A percentile compares a stretch with the other conserved stretches of the same genome.
phyloP scores from a whole-genome alignment of 768 basidiomycete species.

The Calocybe indica region DNA sequence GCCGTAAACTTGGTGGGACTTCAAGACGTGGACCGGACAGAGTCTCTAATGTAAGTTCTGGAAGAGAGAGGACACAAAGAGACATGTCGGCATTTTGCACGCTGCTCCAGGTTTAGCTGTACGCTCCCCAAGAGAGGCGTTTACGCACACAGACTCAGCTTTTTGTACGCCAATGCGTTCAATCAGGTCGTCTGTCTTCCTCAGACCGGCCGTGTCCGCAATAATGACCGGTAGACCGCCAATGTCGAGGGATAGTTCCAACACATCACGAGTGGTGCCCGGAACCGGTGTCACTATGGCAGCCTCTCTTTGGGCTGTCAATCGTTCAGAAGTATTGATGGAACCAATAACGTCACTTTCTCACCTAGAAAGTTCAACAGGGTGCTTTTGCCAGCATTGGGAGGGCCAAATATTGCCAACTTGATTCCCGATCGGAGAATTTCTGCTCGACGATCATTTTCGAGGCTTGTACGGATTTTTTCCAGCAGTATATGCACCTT shows the following conservation, averaged over 20 bases:
- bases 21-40: constrained; percentile 8
- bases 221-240: constrained; percentile 78
- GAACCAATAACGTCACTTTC: background rate
- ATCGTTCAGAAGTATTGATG: background rate
- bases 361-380: constrained; percentile 78
- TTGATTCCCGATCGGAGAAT: constrained; percentile 78
- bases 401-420: constrained; percentile 86
- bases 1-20: constrained; percentile 41
- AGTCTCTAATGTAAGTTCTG: constrained; percentile 28
- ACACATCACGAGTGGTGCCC: constrained; percentile 85
- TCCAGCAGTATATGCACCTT: constrained; percentile 43
- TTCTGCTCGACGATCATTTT: constrained; percentile 75
- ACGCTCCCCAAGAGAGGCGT: constrained; percentile 16
- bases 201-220: constrained; percentile 82
- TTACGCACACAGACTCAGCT: constrained; percentile 69
- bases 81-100: constrained; percentile 63
- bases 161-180: constrained; percentile 80
- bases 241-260: constrained; percentile 84
- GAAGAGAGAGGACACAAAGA: constrained; percentile 77
- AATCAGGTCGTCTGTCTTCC: constrained; percentile 61
- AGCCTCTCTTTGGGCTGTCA: constrained; percentile 74
- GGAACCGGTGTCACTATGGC: constrained; percentile 86
- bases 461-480: constrained; percentile 50
- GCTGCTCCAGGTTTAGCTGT: constrained; percentile 28
- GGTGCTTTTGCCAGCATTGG: constrained; percentile 93